Evolutionary conservation across 192 early-diverging fungal genomes (phyloP).

Genomic region (Chytriomyces sp.): DNA sequence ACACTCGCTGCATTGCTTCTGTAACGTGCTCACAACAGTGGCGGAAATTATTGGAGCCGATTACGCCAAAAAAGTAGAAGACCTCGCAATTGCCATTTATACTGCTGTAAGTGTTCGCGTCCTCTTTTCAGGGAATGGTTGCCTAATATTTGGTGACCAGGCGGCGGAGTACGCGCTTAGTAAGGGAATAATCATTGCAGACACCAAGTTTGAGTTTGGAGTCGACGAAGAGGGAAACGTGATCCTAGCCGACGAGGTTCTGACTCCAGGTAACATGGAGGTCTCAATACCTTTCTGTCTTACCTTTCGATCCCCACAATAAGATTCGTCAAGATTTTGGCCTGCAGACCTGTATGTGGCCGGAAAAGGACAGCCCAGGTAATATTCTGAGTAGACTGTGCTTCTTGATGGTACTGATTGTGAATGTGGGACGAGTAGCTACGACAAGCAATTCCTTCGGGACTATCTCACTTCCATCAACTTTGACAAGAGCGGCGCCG

Average conservation of each 20-base stretch:
- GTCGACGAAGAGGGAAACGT: slow-evolving; percentile 78
- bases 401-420: neutral
- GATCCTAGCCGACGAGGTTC: slow-evolving; percentile 92
- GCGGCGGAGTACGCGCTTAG: slow-evolving; percentile 81
- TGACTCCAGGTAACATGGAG: slow-evolving; percentile 80
- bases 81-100: slow-evolving; percentile 80
- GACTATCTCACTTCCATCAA: slow-evolving; percentile 85
- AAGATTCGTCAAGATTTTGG: slow-evolving; percentile 99
- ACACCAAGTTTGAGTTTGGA: slow-evolving; percentile 99
- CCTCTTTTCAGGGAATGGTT: no score
- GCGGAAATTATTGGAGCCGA: slow-evolving; percentile 82
- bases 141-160: slow-evolving; percentile 31
- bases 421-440: slow-evolving; percentile 45
- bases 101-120: slow-evolving; percentile 51
- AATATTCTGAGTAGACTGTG: neutral
- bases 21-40: slow-evolving; percentile 38
- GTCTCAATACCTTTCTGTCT: neutral
- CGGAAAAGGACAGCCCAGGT: slow-evolving; percentile 73
- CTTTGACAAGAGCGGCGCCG: slow-evolving; percentile 80
- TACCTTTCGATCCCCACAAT: neutral
- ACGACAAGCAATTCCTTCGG: slow-evolving; percentile 97
- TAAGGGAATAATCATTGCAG: slow-evolving; percentile 97
- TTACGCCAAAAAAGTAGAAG: slow-evolving; percentile 73
- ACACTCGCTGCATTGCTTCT: neutral
- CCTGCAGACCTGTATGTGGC: slow-evolving; percentile 76